A percentile compares a stretch with the other conserved stretches of the same genome.
These are phyloP conservation scores for Vishniacozyma victoriae DNA, from an alignment of 768 basidiomycete genomes.

Conservation along the genomic window DNA sequence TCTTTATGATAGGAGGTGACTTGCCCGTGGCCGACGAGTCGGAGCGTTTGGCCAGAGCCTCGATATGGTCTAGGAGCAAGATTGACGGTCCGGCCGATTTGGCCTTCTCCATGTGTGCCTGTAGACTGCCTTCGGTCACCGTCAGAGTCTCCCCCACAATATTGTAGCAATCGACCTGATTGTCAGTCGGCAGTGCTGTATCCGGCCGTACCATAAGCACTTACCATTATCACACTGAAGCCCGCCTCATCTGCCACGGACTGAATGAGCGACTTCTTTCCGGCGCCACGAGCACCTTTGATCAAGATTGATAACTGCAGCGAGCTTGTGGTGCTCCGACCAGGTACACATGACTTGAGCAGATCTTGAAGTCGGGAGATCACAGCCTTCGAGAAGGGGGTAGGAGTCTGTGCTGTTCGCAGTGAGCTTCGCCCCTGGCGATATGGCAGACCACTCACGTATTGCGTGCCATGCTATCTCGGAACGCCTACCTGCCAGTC, in stretches of 20 bases:
- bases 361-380: conserved; percentile 57
- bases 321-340: conserved; percentile 57
- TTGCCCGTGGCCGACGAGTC: conserved; percentile 16
- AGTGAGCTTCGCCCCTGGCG: not conserved
- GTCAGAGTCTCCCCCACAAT: conserved; percentile 68
- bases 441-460: conserved; percentile 49
- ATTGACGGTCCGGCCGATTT: conserved; percentile 75
- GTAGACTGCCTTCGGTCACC: conserved; percentile 68
- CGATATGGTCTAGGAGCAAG: conserved; percentile 69
- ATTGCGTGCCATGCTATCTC: conserved; percentile 52
- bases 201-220: not conserved
- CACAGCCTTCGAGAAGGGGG: conserved; percentile 22
- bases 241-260: conserved; percentile 54
- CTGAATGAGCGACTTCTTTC: conserved; percentile 65
- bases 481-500: conserved; percentile 55
- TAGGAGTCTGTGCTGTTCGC: conserved; percentile 5
- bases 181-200: not conserved
- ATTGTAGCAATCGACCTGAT: conserved; percentile 78
- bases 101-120: conserved; percentile 70
- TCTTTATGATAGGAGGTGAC: conserved; percentile 51
- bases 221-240: conserved; percentile 72
- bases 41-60: conserved; percentile 44
- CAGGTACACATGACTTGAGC: conserved; percentile 57
- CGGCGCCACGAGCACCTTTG: conserved; percentile 71
- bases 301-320: conserved; percentile 68